Evolutionary conservation across 306 rosid genomes (phyloP).

Genomic region (Castanospermum australe): DNA sequence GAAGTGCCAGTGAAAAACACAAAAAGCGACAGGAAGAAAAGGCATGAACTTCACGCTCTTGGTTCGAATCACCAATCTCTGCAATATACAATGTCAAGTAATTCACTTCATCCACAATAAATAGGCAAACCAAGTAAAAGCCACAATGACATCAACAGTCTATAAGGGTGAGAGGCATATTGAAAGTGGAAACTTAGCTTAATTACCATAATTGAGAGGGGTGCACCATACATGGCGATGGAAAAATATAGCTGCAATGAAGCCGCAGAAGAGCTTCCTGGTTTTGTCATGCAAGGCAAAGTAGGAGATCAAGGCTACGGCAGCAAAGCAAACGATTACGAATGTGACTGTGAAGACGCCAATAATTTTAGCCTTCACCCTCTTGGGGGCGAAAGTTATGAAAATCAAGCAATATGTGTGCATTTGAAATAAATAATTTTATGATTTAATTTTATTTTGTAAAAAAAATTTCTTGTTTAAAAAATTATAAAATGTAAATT

Average conservation of each 20-base stretch:
- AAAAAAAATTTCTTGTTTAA: too few species aligned
- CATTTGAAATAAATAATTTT: too few species aligned
- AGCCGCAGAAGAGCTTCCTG: constrained; percentile 64
- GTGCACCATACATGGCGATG: constrained; percentile 71
- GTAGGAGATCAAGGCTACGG: constrained; percentile 55
- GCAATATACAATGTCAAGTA: neutral
- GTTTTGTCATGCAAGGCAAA: constrained; percentile 38
- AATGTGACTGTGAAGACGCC: constrained; percentile 22
- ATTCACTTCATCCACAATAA: too few species aligned
- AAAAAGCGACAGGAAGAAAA: constrained; percentile 63
- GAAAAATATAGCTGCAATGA: constrained; percentile 54
- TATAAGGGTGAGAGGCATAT: neutral
- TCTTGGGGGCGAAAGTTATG: constrained; percentile 39
- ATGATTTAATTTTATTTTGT: too few species aligned
- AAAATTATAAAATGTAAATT: too few species aligned
- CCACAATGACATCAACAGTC: neutral
- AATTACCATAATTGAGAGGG: constrained; percentile 63
- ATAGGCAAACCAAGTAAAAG: neutral
- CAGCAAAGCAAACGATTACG: constrained; percentile 34
- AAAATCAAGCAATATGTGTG: constrained; percentile 53
- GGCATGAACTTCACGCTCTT: constrained; percentile 81
- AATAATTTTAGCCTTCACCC: constrained; percentile 45
- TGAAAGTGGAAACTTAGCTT: neutral
- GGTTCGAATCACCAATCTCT: constrained; percentile 60
- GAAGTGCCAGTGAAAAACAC: constrained; percentile 68